Evolutionary conservation across 495 filamentous ascomycete species (phyloP).

Genomic region (Parathielavia appendiculata): DNA sequence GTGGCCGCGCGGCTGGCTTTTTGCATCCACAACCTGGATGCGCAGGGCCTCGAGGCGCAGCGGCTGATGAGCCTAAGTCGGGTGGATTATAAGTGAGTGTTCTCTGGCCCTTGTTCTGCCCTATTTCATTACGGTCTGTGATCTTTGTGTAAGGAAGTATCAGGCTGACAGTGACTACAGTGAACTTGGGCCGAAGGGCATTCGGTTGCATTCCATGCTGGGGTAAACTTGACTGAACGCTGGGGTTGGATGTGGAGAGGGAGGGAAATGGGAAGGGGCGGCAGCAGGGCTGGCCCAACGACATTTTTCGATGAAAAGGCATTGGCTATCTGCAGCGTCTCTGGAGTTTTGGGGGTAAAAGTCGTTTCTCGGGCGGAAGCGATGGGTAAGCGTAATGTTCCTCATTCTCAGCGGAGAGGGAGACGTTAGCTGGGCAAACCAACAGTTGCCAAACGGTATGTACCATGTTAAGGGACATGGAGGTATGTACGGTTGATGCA

Average conservation of each 20-base stretch:
- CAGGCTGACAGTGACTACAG: conserved; percentile 20
- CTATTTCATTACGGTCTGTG: no score
- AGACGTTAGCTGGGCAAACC: no score
- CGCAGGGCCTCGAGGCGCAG: conserved; percentile 36
- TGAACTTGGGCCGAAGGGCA: conserved; percentile 41
- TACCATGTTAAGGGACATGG: no score
- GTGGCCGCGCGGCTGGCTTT: conserved; percentile 72
- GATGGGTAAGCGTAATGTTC: conserved; percentile 1
- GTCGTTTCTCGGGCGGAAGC: not conserved
- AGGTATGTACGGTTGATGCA: no score
- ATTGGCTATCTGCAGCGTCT: conserved; percentile 11
- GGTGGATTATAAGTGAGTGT: conserved; percentile 48
- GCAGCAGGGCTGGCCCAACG: not conserved
- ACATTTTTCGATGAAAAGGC: not conserved
- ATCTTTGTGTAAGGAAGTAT: no score
- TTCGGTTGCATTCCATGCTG: conserved; percentile 41
- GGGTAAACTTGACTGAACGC: conserved; percentile 11
- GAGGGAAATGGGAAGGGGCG: not conserved
- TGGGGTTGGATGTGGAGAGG: not conserved
- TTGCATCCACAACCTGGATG: conserved; percentile 46
- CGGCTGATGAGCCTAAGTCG: conserved; percentile 42
- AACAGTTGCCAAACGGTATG: no score
- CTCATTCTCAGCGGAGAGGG: no score
- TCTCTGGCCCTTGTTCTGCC: not conserved
- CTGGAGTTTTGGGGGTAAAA: conserved; percentile 6